phyloP scores from a whole-genome alignment of 202 grass and related monocot species.

The Carex sylvatica region DNA sequence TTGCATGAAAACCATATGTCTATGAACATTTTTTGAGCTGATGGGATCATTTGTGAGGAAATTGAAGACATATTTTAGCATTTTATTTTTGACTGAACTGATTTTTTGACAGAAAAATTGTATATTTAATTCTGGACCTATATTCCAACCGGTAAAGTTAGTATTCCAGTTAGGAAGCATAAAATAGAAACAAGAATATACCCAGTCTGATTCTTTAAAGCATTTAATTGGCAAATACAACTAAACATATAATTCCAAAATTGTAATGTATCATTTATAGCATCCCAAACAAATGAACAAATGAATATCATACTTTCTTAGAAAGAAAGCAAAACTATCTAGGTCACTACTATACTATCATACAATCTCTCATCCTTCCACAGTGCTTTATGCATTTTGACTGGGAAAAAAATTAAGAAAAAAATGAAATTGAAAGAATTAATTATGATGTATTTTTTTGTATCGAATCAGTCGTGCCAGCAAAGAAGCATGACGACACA shows the following conservation, averaged over 20 bases:
- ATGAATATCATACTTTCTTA: neutral
- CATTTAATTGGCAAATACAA: neutral
- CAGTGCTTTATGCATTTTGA: slow-evolving; percentile 9
- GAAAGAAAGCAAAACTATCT: neutral
- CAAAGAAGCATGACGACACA: slow-evolving; percentile 51
- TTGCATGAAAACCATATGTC: no score
- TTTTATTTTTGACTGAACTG: no score
- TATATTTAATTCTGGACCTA: no score
- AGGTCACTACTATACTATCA: neutral
- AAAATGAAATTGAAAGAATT: neutral
- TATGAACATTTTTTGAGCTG: no score
- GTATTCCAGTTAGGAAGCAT: neutral
- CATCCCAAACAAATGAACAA: slow-evolving; percentile 4
- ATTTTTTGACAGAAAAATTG: no score
- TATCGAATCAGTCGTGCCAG: slow-evolving; percentile 36
- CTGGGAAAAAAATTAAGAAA: neutral
- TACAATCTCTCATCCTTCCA: neutral
- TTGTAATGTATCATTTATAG: neutral
- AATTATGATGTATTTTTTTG: neutral
- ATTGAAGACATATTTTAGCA: neutral
- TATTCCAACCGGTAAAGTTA: no score
- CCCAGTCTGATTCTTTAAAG: neutral
- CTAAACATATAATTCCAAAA: neutral
- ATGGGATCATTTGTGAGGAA: neutral
- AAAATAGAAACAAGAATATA: neutral